Evolutionary conservation across 2,329 filamentous ascomycete genomes (phyloP).

Genomic region (Colletotrichum sp.): DNA sequence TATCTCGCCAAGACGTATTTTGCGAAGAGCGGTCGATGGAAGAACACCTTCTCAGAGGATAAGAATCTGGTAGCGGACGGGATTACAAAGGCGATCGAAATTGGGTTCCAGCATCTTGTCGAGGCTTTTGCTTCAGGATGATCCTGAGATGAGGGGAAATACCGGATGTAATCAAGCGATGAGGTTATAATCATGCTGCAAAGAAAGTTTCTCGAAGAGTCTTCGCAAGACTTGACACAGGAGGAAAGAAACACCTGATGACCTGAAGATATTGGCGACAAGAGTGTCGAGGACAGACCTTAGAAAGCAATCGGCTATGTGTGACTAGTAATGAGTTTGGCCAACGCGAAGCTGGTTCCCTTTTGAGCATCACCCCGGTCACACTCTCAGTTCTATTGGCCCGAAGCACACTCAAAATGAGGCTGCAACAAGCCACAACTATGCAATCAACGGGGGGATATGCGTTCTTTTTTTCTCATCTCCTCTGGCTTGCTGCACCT

Average conservation of each 20-base stretch:
- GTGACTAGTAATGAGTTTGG: neutral
- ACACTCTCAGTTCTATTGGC: neutral
- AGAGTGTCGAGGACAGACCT: neutral
- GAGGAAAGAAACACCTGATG: neutral
- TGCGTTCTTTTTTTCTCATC: neutral
- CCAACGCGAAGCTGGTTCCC: neutral
- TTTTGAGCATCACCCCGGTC: neutral
- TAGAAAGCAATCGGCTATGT: neutral
- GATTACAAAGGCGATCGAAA: constrained; percentile 25
- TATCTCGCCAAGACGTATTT: constrained; percentile 24
- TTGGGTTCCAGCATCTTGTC: constrained; percentile 25
- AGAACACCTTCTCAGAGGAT: constrained; percentile 22
- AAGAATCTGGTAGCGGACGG: constrained; percentile 22
- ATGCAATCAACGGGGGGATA: neutral
- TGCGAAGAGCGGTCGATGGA: constrained; percentile 26
- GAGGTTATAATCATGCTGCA: neutral
- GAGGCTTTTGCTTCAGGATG: constrained; percentile 12
- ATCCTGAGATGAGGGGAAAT: neutral
- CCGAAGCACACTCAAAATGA: too few species aligned
- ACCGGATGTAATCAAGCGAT: neutral
- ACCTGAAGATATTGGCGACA: neutral
- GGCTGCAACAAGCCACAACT: neutral
- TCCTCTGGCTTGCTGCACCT: neutral
- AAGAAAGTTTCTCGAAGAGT: neutral
- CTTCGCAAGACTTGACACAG: neutral